Base-by-base conservation (phyloP, 2,329 filamentous ascomycete genomes). In the Thermoascus crustaceus region DNA sequence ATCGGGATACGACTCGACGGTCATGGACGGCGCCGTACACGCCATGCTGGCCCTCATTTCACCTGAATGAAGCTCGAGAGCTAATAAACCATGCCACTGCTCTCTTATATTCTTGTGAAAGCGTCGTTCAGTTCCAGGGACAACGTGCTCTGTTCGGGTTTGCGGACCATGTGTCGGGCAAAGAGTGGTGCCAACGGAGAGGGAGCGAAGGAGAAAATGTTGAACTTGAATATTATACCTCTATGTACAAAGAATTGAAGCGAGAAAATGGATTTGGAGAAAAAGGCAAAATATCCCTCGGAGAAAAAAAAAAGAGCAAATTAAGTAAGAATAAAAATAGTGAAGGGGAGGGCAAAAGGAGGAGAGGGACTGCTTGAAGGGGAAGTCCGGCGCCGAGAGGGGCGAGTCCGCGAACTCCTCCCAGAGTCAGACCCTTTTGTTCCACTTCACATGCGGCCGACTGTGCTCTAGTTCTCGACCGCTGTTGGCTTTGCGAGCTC, bases 1-100 rank as follows among this genome's bases (percentile, higher is more conserved):
- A 13, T 60, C 54, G 7, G 50, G 41, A 39, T 54, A 57, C 2
- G 59, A 53, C 42, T 63, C 56, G 35, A 65, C 50, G 3, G 63
- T 57, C 49, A 66, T 53, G 17, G 62, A 59, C 26, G 60, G 53
- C 24, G 57, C 42, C 21, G 61, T 49, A 45, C 60, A 65, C 25
- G 61, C 52, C 63, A 65, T 65, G 21, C 30, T 35, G 42, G 38
- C 19, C 11, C 11, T n/a, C 19, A 22, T 19, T 19, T 33, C n/a
- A 32, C n/a, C n/a, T 9, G 11, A 7, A 8, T 5, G 5, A 1
- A 7, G n/a, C 6, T 16, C n/a, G 4, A 29, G 13, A 18, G n/a
- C n/a, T n/a, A n/a, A n/a, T n/a, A 29, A 13, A 13, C 26, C 26
- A 29, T 9, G 5, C 8, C 14, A 13, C 16, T 29, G 26, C 26